Evolutionary conservation across 352 stramenopile species (phyloP).

Genomic region (Phytophthora podocarpi): DNA sequence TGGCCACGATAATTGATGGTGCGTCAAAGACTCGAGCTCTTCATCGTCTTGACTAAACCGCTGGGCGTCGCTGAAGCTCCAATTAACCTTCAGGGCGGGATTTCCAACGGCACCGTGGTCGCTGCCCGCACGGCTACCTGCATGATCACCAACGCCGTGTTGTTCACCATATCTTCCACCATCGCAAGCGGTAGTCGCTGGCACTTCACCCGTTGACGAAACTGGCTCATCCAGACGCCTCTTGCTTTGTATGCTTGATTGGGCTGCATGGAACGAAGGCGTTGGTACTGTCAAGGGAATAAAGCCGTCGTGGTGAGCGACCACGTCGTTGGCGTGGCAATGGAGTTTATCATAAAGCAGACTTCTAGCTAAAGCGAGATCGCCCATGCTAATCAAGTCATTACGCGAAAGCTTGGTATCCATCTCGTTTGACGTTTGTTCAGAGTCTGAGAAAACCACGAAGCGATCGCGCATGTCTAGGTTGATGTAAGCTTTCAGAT

Average conservation of each 20-base stretch:
- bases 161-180: not conserved
- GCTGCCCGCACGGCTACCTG: not conserved
- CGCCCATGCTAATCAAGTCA: slow-evolving; percentile 32
- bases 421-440: not conserved
- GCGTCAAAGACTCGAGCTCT: not conserved
- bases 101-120: not conserved
- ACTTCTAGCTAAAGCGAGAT: slow-evolving; percentile 20
- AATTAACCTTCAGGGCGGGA: not conserved
- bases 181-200: not conserved
- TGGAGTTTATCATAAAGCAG: slow-evolving; percentile 8
- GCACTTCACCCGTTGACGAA: not conserved
- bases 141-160: not conserved
- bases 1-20: not conserved
- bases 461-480: not conserved
- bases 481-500: not conserved
- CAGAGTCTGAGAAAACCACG: slow-evolving; percentile 11
- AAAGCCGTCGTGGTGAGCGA: not conserved
- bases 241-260: not conserved
- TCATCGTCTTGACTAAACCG: no score
- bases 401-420: slow-evolving; percentile 5
- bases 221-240: not conserved
- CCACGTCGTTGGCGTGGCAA: not conserved
- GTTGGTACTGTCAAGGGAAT: slow-evolving; percentile 7
- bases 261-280: not conserved
- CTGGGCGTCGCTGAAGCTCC: no score